Evolutionary conservation across 2,329 filamentous ascomycete genomes (phyloP), one percentile per base, ranked within the genome.

Genomic region (Cucurbitaria berberidis): DNA sequence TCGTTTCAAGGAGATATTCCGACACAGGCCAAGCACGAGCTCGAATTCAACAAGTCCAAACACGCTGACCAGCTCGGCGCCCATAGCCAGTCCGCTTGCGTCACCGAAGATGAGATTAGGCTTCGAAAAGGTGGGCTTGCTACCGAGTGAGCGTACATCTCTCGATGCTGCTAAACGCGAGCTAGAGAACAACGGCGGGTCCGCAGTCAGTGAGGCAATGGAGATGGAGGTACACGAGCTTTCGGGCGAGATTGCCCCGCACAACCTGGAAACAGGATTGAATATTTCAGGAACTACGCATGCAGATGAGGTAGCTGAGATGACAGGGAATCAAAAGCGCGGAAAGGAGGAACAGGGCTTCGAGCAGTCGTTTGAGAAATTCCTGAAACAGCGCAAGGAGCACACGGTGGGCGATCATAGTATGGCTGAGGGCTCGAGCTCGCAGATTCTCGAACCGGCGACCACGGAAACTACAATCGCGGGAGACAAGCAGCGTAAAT

Each of bases 1-100:
- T 13, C 56, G 59, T 22, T 45, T 59, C 32, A 56, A 53, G 18
- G 49, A 47, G 3, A 49, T 62, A 0, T 62, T 62, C 49, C 57
- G 36, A 32, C 53, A 44, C 0, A 45, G 44, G 1, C 19, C 51
- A 0, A 48, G 50, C 39, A 43, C 44, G 5, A 52, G 34, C 16
- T 36, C 45, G 34, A 36, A n/a, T 9, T 44, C 43, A 0, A 18
- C 27, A 4, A 48, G 38, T 3, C 43, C 50, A 11, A 38, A 24
- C 3, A 26, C n/a, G 9, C 3, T 45, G 5, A 27, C 22, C 0
- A 46, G 51, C 36, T 18, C 36, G 6, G 9, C 16, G 2, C 21
- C 24, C 5, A 7, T 27, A 1, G 19, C 42, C 0, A 45, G 26
- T n/a, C 49, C 54, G 3, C 22, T 41, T 5, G 8, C 40, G 5